These are phyloP conservation scores for Monosporozyma aerobia DNA, from an alignment of 805 yeast genomes.

Conservation along the genomic window DNA sequence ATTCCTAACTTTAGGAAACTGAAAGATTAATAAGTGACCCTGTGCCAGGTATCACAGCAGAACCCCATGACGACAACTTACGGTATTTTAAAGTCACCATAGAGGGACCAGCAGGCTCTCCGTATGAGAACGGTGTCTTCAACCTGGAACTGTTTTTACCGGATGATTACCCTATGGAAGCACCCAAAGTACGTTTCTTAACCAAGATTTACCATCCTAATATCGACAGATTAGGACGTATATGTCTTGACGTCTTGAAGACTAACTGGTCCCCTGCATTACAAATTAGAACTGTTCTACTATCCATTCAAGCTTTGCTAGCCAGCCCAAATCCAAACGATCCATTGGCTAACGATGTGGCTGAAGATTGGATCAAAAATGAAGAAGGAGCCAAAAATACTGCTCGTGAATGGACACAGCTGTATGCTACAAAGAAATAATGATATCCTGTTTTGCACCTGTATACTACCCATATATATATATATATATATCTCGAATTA, in stretches of 20 bases:
- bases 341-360: conserved; percentile 96
- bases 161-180: conserved; percentile 97
- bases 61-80: conserved; percentile 88
- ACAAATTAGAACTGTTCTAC: conserved; percentile 83
- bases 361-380: conserved; percentile 89
- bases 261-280: conserved; percentile 97
- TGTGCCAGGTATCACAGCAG: conserved; percentile 90
- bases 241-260: conserved; percentile 90
- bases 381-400: conserved; percentile 71
- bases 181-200: conserved; percentile 89
- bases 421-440: conserved; percentile 25
- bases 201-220: conserved; percentile 95
- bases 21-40: conserved; percentile 89
- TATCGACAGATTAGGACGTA: conserved; percentile 89
- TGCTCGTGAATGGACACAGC: conserved; percentile 46
- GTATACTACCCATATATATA: neutral
- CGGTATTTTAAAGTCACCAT: conserved; percentile 88
- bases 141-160: conserved; percentile 82
- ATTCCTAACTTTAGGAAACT: conserved; percentile 50
- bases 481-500: neutral
- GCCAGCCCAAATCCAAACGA: conserved; percentile 98
- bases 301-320: conserved; percentile 85
- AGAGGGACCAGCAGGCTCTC: conserved; percentile 85
- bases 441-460: neutral
- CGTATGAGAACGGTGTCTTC: conserved; percentile 81